These are phyloP conservation scores for Eucalyptus viminalis DNA, from an alignment of 345 rosid genomes.

Conservation along the genomic window DNA sequence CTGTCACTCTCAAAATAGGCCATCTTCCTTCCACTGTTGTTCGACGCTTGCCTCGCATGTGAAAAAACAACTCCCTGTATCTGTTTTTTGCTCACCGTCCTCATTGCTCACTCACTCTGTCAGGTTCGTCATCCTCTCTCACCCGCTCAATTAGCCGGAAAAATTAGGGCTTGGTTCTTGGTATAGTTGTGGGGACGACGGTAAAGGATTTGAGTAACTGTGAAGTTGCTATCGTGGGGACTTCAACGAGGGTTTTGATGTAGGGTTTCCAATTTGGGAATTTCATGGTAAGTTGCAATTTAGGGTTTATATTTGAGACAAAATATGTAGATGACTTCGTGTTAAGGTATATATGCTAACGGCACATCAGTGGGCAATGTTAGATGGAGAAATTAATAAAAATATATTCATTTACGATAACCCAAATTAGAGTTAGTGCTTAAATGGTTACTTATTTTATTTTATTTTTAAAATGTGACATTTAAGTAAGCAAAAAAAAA, in stretches of 20 bases:
- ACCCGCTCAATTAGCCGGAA: background rate
- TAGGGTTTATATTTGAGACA: background rate
- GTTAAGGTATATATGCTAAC: background rate
- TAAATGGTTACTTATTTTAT: too few relatives aligned
- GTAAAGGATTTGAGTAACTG: background rate
- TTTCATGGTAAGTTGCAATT: background rate
- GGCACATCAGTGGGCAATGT: accelerated
- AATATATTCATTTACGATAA: too few relatives aligned
- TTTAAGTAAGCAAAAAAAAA: too few relatives aligned
- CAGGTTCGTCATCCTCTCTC: background rate
- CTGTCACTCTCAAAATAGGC: too few relatives aligned
- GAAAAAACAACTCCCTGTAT: background rate
- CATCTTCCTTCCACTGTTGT: background rate
- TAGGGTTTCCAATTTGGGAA: background rate
- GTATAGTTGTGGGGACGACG: background rate
- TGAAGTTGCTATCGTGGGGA: background rate
- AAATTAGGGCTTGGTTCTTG: background rate
- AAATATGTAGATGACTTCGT: background rate
- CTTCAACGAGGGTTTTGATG: background rate
- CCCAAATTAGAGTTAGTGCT: background rate
- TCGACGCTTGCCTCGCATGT: background rate
- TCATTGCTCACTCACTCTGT: background rate
- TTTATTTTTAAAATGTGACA: too few relatives aligned
- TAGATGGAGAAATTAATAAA: too few relatives aligned
- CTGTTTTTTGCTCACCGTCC: background rate